A percentile compares a stretch with the other conserved stretches of the same genome.
Evolutionary conservation across 2,329 filamentous ascomycete species (phyloP).

Genomic region (Dactylella cylindrospora): DNA sequence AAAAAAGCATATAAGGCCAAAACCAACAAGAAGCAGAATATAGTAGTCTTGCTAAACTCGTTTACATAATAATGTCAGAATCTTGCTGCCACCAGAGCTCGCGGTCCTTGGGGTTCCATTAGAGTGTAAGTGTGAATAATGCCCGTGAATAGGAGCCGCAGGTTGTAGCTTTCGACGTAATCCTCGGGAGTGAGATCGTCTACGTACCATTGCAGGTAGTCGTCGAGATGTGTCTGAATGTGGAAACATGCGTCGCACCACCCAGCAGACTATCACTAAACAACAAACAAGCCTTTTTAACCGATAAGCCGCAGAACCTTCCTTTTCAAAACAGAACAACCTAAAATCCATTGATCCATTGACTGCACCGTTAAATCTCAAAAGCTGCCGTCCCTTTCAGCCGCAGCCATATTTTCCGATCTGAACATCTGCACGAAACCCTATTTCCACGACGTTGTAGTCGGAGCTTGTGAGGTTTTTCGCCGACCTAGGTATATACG

Average conservation of each 20-base stretch:
- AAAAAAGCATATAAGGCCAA: constrained; percentile 11
- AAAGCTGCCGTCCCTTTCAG: constrained; percentile 15
- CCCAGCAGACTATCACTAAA: too few relatives aligned
- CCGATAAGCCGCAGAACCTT: constrained; percentile 19
- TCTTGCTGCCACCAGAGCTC: too few relatives aligned
- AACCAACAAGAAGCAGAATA: constrained; percentile 23
- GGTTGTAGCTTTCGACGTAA: too few relatives aligned
- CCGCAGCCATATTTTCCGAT: constrained; percentile 28
- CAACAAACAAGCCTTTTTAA: too few relatives aligned
- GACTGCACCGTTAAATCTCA: constrained; percentile 5
- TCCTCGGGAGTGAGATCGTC: too few relatives aligned
- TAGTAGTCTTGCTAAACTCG: constrained; percentile 23
- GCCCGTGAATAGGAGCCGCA: too few relatives aligned
- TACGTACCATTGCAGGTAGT: too few relatives aligned
- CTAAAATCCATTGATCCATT: constrained; percentile 42
- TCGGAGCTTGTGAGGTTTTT: not conserved
- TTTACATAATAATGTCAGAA: too few relatives aligned
- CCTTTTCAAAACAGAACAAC: constrained; percentile 8
- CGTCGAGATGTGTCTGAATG: too few relatives aligned
- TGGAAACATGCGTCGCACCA: too few relatives aligned
- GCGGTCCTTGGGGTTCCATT: too few relatives aligned
- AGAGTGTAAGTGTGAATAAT: too few relatives aligned
- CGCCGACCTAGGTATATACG: constrained; percentile 37
- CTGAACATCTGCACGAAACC: constrained; percentile 34
- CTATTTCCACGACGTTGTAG: constrained; percentile 34